Conservation (phyloP, 129 eudicot genomes). For the Scalesia atractyloides region DNA sequence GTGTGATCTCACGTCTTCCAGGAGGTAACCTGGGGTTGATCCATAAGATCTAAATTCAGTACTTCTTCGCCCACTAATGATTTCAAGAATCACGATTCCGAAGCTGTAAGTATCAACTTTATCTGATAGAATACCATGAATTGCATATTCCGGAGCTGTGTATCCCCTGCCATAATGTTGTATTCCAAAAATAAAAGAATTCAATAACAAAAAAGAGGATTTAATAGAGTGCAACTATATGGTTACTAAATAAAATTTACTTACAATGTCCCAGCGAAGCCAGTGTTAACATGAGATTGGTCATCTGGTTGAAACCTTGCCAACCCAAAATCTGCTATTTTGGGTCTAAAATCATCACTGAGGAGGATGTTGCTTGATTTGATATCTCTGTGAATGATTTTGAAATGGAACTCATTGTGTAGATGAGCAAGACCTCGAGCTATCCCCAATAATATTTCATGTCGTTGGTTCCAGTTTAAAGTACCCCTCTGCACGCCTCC, state of each 20-base stretch:
- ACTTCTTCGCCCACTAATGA: constrained; percentile 60
- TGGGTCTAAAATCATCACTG: constrained; percentile 51
- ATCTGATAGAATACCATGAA: constrained; percentile 60
- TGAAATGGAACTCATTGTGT: constrained; percentile 64
- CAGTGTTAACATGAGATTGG: constrained; percentile 61
- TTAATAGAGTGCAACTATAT: not conserved
- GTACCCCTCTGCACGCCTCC: constrained; percentile 50
- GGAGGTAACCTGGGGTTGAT: constrained; percentile 47
- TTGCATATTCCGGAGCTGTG: constrained; percentile 74
- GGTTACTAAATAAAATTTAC: constrained; percentile 5
- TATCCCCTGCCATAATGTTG: constrained; percentile 52
- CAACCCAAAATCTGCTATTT: constrained; percentile 74
- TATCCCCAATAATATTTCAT: constrained; percentile 55
- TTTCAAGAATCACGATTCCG: constrained; percentile 65
- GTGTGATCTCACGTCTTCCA: constrained; percentile 48
- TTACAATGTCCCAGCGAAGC: constrained; percentile 74
- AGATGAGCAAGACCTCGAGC: constrained; percentile 73
- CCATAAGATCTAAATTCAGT: constrained; percentile 33
- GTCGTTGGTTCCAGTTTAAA: constrained; percentile 59
- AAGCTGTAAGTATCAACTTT: constrained; percentile 75
- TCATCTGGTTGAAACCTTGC: constrained; percentile 64
- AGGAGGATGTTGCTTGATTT: constrained; percentile 64
- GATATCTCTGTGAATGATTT: constrained; percentile 67
- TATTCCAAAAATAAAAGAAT: not conserved
- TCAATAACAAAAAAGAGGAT: not conserved